Base-by-base conservation (phyloP, 2,329 filamentous ascomycete species). In the Trichophyton verrucosum region DNA sequence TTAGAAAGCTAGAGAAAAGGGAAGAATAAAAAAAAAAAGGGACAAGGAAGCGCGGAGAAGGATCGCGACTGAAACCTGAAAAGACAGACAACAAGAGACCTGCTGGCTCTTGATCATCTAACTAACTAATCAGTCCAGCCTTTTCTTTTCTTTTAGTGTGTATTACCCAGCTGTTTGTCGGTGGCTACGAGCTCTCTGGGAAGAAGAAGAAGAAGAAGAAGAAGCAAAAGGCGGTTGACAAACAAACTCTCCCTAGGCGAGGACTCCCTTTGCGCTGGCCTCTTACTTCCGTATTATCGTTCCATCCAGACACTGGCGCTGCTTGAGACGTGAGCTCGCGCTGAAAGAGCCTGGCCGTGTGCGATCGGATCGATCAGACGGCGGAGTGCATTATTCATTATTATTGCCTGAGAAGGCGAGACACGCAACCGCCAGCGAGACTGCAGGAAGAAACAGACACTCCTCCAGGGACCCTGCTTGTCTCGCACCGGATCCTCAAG, bases 191-290 rank as follows among this genome's bases (percentile, higher is more conserved):
- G 13, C 20, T 30, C 46, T 24, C 46, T 51, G 1, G 11, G 9
- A 44, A n/a, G n/a, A 17, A 15, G n/a, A n/a, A n/a, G 9, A 44
- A n/a, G 9, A 44, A n/a, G 9, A 44, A n/a, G 9, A 44, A n/a
- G n/a, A 17, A 15, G n/a, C 15, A 44, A 44, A 47, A 51, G 24
- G 22, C 20, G 27, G 47, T 36, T 55, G 24, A 17, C 27, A 33
- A 55, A 36, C 51, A 55, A 55, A 55, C 51, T 55, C 49, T 53
- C 27, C 49, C 13, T 55, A 55, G 51, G 51, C 51, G 51, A 55
- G 27, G 22, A 36, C 11, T 36, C 27, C 27, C 27, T 30, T 30
- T 30, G 27, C 27, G 6, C 27, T 30, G 27, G 27, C 27, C 6
- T 30, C 27, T 30, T 30, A 30, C 27, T 30, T 30, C 27, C 27